phyloP scores from a whole-genome alignment of 768 basidiomycete genomes.

The Hygrocybe punicea region DNA sequence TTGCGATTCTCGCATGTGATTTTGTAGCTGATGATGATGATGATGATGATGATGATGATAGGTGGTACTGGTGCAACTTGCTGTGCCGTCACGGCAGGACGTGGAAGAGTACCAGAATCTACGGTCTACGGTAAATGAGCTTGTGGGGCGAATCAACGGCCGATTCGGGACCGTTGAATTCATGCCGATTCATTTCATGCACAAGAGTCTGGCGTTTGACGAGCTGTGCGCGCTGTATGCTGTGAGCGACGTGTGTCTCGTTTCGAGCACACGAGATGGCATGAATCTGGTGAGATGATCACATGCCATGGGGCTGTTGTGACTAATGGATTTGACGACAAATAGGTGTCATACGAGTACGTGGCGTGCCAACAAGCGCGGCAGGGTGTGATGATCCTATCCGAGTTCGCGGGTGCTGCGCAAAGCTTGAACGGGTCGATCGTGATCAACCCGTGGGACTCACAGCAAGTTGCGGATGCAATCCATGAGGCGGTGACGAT shows the following conservation, averaged over 20 bases:
- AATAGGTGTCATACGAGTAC: conserved; percentile 96
- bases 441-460: conserved; percentile 99
- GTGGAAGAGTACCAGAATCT: conserved; percentile 99
- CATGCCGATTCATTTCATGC: conserved; percentile 99
- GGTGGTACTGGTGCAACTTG: conserved; percentile 95
- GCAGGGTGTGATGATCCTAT: conserved; percentile 96
- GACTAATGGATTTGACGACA: not conserved
- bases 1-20: not conserved
- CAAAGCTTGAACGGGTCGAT: conserved; percentile 93
- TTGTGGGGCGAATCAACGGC: conserved; percentile 97
- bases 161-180: conserved; percentile 99
- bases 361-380: conserved; percentile 90
- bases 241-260: conserved; percentile 92
- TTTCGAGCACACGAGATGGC: conserved; percentile 92
- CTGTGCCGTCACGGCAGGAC: conserved; percentile 95
- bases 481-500: conserved; percentile 94
- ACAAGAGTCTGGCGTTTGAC: conserved; percentile 88
- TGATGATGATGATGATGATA: conserved; percentile 23
- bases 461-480: conserved; percentile 97
- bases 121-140: conserved; percentile 91
- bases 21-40: conserved; percentile 2
- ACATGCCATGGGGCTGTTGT: not conserved
- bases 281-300: conserved; percentile 86
- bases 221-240: conserved; percentile 98
- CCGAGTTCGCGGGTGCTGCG: conserved; percentile 97